Conservation (phyloP, 345 rosid species). For the Camelina laxa region DNA sequence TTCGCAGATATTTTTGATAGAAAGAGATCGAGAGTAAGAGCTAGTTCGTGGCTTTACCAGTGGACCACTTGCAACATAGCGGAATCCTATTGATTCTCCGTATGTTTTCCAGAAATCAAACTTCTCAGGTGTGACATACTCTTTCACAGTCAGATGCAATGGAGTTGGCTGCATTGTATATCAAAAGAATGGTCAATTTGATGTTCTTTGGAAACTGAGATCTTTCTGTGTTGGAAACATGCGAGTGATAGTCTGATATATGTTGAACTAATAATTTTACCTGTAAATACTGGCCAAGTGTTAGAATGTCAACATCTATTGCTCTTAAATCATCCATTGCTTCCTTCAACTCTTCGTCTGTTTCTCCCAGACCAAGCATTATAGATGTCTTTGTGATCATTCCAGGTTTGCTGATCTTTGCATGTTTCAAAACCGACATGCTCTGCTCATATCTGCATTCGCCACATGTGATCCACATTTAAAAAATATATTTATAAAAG, state of each 20-base stretch:
- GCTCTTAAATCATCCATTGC: conserved; percentile 92
- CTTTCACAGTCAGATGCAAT: conserved; percentile 91
- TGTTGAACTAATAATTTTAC: conserved; percentile 36
- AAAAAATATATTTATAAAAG: neutral
- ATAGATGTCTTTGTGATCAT: conserved; percentile 95
- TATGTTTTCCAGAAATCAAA: conserved; percentile 93
- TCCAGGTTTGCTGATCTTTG: conserved; percentile 76
- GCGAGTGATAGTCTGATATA: neutral
- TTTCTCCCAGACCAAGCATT: conserved; percentile 99
- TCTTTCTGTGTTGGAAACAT: neutral
- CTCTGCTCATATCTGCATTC: conserved; percentile 90
- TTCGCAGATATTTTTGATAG: neutral
- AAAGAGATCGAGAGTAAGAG: neutral
- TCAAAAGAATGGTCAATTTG: neutral
- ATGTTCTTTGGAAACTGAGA: conserved; percentile 10
- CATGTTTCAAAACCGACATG: conserved; percentile 83
- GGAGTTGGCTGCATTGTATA: conserved; percentile 85
- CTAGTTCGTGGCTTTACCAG: conserved; percentile 58
- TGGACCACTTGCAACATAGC: conserved; percentile 97
- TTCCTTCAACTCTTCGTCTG: conserved; percentile 85
- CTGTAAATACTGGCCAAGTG: conserved; percentile 98
- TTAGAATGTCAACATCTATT: conserved; percentile 85
- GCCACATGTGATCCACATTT: conserved; percentile 24
- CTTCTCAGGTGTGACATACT: conserved; percentile 91
- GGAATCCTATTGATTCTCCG: conserved; percentile 95